A percentile compares a stretch with the other conserved stretches of the same genome.
Evolutionary conservation across 2,329 filamentous ascomycete genomes (phyloP).

Genomic region (Fusarium anguioides): DNA sequence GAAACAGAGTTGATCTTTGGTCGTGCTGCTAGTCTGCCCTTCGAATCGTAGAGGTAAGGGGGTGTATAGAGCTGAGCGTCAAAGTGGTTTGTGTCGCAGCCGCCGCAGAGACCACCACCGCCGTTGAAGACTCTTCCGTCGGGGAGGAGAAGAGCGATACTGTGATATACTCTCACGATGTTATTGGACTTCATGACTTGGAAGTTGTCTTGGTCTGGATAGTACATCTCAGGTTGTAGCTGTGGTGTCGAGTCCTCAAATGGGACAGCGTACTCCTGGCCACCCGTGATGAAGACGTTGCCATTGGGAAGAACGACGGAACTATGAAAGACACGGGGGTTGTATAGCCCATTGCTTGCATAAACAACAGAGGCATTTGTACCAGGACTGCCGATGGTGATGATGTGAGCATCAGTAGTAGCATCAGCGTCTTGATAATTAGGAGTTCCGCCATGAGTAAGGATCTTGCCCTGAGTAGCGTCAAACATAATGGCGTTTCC

Average conservation of each 20-base stretch:
- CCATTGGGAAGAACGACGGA: slow-evolving; percentile 62
- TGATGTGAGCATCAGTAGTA: slow-evolving; percentile 59
- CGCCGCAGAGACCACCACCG: slow-evolving; percentile 26
- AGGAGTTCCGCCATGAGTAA: slow-evolving; percentile 61
- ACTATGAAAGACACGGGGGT: slow-evolving; percentile 57
- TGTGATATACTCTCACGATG: slow-evolving; percentile 27
- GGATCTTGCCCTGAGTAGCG: slow-evolving; percentile 66
- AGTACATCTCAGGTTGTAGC: slow-evolving; percentile 26
- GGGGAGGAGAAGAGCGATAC: slow-evolving; percentile 21
- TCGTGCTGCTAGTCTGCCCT: slow-evolving; percentile 19
- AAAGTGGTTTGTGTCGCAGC: slow-evolving; percentile 31
- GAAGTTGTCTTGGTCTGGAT: not conserved
- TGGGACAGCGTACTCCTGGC: slow-evolving; percentile 41
- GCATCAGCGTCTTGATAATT: slow-evolving; percentile 59
- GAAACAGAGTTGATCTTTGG: slow-evolving; percentile 24
- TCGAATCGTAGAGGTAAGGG: slow-evolving; percentile 16
- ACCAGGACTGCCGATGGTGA: slow-evolving; percentile 55
- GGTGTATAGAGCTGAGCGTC: slow-evolving; percentile 35
- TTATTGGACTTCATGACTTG: slow-evolving; percentile 29
- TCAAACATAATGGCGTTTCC: slow-evolving; percentile 69
- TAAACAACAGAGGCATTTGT: slow-evolving; percentile 3
- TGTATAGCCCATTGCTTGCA: slow-evolving; percentile 17
- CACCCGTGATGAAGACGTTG: slow-evolving; percentile 60
- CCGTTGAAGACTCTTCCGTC: slow-evolving; percentile 35
- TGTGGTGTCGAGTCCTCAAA: slow-evolving; percentile 32